Evolutionary conservation across 1,284 basidiomycete species (phyloP).

Genomic region (Melampsora americana): DNA sequence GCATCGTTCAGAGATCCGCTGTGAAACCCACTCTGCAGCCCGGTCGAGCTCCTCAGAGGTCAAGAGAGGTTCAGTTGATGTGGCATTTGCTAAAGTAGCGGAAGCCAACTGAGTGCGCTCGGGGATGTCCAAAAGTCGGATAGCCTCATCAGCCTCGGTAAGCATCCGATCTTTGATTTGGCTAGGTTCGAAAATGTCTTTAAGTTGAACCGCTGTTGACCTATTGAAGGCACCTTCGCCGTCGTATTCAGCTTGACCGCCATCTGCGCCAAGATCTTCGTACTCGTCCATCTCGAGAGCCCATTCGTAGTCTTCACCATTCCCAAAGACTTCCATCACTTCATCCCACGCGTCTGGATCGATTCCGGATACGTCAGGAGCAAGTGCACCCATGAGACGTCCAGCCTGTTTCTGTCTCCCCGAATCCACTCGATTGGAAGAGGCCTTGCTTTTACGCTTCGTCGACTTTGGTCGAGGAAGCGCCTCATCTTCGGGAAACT

Average conservation of each 20-base stretch:
- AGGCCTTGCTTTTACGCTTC: slow-evolving; percentile 45
- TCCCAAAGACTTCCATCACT: slow-evolving; percentile 93
- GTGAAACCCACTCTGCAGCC: slow-evolving; percentile 84
- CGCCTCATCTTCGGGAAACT: slow-evolving; percentile 40
- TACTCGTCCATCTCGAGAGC: slow-evolving; percentile 75
- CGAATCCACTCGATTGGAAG: slow-evolving; percentile 58
- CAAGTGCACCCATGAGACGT: slow-evolving; percentile 48
- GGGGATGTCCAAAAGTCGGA: slow-evolving; percentile 83
- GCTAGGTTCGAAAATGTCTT: slow-evolving; percentile 92
- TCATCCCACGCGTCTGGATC: slow-evolving; percentile 83
- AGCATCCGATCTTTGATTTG: slow-evolving; percentile 88
- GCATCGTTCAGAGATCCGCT: slow-evolving; percentile 66
- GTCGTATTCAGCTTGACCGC: slow-evolving; percentile 71
- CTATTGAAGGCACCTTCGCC: slow-evolving; percentile 59
- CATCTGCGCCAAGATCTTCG: slow-evolving; percentile 61
- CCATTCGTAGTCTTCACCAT: slow-evolving; percentile 95
- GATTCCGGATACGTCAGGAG: slow-evolving; percentile 48
- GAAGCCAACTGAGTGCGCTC: slow-evolving; percentile 93
- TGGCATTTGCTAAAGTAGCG: slow-evolving; percentile 69
- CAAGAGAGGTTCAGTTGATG: slow-evolving; percentile 64
- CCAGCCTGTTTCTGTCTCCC: slow-evolving; percentile 71
- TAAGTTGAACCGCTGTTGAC: slow-evolving; percentile 27
- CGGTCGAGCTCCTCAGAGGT: slow-evolving; percentile 70
- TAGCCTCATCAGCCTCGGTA: slow-evolving; percentile 85
- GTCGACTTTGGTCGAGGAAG: slow-evolving; percentile 30